These are phyloP conservation scores for Xanthoconium purpureum DNA, from an alignment of 768 basidiomycete species.

Conservation along the genomic window DNA sequence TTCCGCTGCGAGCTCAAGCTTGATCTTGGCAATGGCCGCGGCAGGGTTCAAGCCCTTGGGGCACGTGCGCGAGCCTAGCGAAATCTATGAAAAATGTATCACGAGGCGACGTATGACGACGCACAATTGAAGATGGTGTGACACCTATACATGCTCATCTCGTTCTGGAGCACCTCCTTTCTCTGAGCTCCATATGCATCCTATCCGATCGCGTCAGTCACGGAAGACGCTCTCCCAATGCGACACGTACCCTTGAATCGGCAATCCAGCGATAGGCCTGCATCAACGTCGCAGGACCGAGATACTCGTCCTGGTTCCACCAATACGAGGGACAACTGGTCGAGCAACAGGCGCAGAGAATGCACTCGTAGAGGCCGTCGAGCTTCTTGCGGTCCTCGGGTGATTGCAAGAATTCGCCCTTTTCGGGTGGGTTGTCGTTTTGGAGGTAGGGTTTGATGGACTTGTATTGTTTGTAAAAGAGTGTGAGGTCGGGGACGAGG, in stretches of 20 bases:
- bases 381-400: slow-evolving; percentile 92
- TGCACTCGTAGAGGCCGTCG: slow-evolving; percentile 97
- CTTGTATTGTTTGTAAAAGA: slow-evolving; percentile 99
- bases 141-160: slow-evolving; percentile 94
- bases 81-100: background rate
- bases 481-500: slow-evolving; percentile 87
- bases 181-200: slow-evolving; percentile 76
- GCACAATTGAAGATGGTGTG: slow-evolving; percentile 98
- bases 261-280: slow-evolving; percentile 98
- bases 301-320: slow-evolving; percentile 99
- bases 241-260: slow-evolving; percentile 74
- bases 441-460: slow-evolving; percentile 96
- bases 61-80: slow-evolving; percentile 63
- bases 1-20: slow-evolving; percentile 1
- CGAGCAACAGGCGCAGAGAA: slow-evolving; percentile 95
- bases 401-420: slow-evolving; percentile 86
- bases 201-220: slow-evolving; percentile 33
- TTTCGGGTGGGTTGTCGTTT: slow-evolving; percentile 85
- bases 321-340: slow-evolving; percentile 97
- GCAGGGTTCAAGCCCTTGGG: slow-evolving; percentile 4
- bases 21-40: slow-evolving; percentile 1
- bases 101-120: slow-evolving; percentile 17
- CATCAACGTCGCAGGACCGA: slow-evolving; percentile 96
- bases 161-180: slow-evolving; percentile 92
- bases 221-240: background rate